A percentile compares a stretch with the other conserved stretches of the same genome.
These are phyloP conservation scores for Chlorella sp. DNA, from an alignment of 139 green algal genomes.

Conservation along the genomic window DNA sequence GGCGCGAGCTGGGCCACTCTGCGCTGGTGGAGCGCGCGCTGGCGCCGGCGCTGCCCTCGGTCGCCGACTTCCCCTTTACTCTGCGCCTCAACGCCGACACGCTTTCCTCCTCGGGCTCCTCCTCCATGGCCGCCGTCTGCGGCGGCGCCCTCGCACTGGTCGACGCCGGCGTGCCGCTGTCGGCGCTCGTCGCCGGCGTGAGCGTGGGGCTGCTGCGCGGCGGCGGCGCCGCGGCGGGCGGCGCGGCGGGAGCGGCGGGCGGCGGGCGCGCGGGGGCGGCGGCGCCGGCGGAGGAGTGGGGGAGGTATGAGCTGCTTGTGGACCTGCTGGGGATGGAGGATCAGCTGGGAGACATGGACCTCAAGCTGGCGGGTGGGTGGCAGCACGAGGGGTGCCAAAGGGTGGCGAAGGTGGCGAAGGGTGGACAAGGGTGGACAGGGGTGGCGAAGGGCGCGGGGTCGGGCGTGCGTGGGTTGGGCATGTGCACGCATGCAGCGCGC, in stretches of 20 bases:
- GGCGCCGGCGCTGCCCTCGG: slow-evolving; percentile 69
- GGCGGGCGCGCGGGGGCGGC: neutral
- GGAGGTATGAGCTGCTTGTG: slow-evolving; percentile 50
- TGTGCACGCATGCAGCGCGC: neutral
- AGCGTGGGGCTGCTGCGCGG: slow-evolving; percentile 48
- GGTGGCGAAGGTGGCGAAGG: too few relatives aligned
- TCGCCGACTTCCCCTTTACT: slow-evolving; percentile 62
- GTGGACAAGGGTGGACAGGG: neutral
- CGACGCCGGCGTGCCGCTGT: slow-evolving; percentile 60
- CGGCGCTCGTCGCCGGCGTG: slow-evolving; percentile 49
- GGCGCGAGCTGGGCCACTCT: slow-evolving; percentile 92
- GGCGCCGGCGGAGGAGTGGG: neutral
- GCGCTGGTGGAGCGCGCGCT: slow-evolving; percentile 89
- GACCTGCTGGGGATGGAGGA: slow-evolving; percentile 66
- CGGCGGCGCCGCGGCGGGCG: slow-evolving; percentile 6
- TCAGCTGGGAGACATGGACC: slow-evolving; percentile 70
- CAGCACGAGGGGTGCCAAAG: neutral
- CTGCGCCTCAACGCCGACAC: slow-evolving; percentile 65
- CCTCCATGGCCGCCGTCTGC: slow-evolving; percentile 61
- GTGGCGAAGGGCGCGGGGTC: neutral
- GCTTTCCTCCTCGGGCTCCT: slow-evolving; percentile 58
- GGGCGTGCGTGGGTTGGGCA: too few relatives aligned
- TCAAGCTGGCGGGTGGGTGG: slow-evolving; percentile 58
- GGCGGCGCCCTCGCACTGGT: slow-evolving; percentile 54
- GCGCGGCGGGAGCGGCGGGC: neutral